Evolutionary conservation across 495 filamentous ascomycete genomes (phyloP).

Genomic region (Pseudomonodictys pantanalensis): DNA sequence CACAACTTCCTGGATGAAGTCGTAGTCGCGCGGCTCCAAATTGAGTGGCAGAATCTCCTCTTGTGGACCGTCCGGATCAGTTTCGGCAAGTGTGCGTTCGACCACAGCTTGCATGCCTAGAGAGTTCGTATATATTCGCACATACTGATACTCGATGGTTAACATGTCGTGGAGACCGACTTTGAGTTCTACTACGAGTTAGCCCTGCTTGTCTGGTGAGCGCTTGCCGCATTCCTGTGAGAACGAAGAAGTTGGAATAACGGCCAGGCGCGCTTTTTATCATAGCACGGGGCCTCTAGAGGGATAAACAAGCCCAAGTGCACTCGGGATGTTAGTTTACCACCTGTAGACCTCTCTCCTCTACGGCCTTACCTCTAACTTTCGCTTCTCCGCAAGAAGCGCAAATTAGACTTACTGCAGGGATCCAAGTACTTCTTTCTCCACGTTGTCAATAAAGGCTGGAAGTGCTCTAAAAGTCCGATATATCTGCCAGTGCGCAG

Average conservation of each 20-base stretch:
- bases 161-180: constrained; percentile 32
- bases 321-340: too few species aligned
- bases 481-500: constrained; percentile 54
- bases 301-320: too few species aligned
- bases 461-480: constrained; percentile 52
- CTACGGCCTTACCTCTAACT: too few species aligned
- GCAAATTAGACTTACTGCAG: constrained; percentile 32
- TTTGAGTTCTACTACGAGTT: constrained; percentile 30
- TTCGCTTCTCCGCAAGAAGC: too few species aligned
- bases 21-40: constrained; percentile 48
- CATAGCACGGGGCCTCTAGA: too few species aligned
- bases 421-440: constrained; percentile 48
- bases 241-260: too few species aligned
- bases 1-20: constrained; percentile 57
- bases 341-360: too few species aligned
- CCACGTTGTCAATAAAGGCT: constrained; percentile 51
- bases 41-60: constrained; percentile 24
- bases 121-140: constrained; percentile 54
- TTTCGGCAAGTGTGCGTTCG: constrained; percentile 40
- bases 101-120: constrained; percentile 57
- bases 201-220: too few species aligned
- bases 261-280: too few species aligned
- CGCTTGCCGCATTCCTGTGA: too few species aligned
- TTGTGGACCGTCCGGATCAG: constrained; percentile 23
- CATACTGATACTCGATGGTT: constrained; percentile 54